Percentiles rank a stretch among this genome's conserved stretches.
Evolutionary conservation across 1,284 basidiomycete genomes (phyloP).

Genomic region (Tylopilus sp.): DNA sequence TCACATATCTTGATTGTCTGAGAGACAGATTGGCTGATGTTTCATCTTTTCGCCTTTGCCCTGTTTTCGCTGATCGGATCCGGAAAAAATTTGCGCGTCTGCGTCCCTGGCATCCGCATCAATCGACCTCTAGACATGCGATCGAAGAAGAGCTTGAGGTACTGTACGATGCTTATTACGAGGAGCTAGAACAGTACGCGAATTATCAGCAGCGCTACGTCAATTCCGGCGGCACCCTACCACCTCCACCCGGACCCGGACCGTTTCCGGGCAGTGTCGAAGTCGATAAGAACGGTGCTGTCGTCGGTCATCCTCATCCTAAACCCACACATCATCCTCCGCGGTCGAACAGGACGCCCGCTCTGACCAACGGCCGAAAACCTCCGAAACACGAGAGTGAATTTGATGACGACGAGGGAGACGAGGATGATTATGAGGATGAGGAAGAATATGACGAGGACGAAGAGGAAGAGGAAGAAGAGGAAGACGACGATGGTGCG

Average conservation of each 20-base stretch:
- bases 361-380: conserved; percentile 50
- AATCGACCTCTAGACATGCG: conserved; percentile 63
- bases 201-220: conserved; percentile 94
- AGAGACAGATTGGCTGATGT: conserved; percentile 41
- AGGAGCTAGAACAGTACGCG: conserved; percentile 98
- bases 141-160: conserved; percentile 99
- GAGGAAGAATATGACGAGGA: conserved; percentile 67
- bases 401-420: conserved; percentile 63
- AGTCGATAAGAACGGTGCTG: conserved; percentile 86
- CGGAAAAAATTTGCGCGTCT: conserved; percentile 21
- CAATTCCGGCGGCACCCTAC: conserved; percentile 79
- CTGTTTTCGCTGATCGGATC: conserved; percentile 18
- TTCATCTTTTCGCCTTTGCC: conserved; percentile 22
- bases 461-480: conserved; percentile 61
- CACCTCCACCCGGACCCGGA: conserved; percentile 92
- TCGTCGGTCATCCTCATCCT: conserved; percentile 62
- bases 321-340: conserved; percentile 43
- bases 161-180: conserved; percentile 99
- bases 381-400: conserved; percentile 55
- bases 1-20: conserved; percentile 20
- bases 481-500: conserved; percentile 64
- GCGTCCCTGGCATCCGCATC: conserved; percentile 20
- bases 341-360: conserved; percentile 33
- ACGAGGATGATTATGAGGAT: conserved; percentile 57
- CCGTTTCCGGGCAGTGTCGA: conserved; percentile 98